Evolutionary conservation across 2,329 filamentous ascomycete genomes (phyloP), one percentile per base, ranked within the genome.

Genomic region (Cytospora mali): DNA sequence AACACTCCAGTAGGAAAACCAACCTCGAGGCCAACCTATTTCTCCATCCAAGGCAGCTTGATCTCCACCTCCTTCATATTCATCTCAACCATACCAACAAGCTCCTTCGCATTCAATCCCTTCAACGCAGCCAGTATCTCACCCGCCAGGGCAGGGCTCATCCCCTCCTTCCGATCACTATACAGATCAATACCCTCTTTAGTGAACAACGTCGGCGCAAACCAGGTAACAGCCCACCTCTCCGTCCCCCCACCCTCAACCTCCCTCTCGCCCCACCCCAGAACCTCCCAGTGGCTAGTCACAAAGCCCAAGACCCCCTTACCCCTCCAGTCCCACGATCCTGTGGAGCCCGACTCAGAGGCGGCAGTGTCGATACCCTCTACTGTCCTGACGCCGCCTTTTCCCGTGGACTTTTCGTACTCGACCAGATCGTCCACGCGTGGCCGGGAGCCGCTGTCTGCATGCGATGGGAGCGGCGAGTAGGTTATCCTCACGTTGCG

Each of bases 401-500:
- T 75, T 51, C 76, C 69, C 60, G 76, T 77, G 54, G 75, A 75
- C 53, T 81, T 79, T 73, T 90, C 86, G 74, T 91, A 92, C 66
- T 84, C 83, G 66, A 95, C 91, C 2, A 88, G 74, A 75, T 95
- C 91, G 73, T 92, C 87, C 65, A 94, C 76, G 62, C 82, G 80
- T 5, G 72, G 61, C 25, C 75, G n/a, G n/a, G n/a, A n/a, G 73
- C 54, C 59, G 52, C 25, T 46, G 25, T 33, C 51, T 16, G 48
- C 48, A 13, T 27, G 5, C 18, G 23, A 50, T 29, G 21, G 55
- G 10, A 90, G 80, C 0, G 82, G 74, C 11, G 76, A 84, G 80
- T 96, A 96, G 35, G 86, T 89, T 73, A 96, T 94, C 70, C 84
- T 83, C 16, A 96, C 91, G 75, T 95, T 95, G 73, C 87, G 88